These are phyloP conservation scores for Phytophthora foliorum DNA, from an alignment of 352 stramenopile species.

Conservation along the genomic window DNA sequence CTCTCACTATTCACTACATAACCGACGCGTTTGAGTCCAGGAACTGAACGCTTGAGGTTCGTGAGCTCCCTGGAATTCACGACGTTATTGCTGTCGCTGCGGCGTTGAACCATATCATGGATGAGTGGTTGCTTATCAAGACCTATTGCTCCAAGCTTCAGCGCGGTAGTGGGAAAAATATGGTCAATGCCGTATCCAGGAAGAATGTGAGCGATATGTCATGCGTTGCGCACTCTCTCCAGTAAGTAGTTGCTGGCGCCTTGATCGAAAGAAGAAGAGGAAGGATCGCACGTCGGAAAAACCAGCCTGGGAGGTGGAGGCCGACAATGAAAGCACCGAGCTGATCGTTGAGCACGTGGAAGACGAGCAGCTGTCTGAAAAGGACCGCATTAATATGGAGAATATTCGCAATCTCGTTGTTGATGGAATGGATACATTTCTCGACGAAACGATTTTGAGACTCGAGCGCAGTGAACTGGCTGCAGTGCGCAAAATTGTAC, in stretches of 20 bases:
- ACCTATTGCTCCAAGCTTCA: constrained; percentile 3
- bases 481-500: constrained; percentile 12
- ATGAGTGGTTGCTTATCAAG: not conserved
- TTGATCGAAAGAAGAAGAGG: constrained; percentile 16
- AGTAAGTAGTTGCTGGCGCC: constrained; percentile 18
- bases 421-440: constrained; percentile 15
- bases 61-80: constrained; percentile 16
- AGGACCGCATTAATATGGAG: constrained; percentile 10
- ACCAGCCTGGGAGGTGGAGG: not conserved
- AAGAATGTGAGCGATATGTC: constrained; percentile 1
- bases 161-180: constrained; percentile 12
- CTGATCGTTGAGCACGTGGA: not conserved
- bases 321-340: not conserved
- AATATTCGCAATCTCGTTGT: constrained; percentile 8
- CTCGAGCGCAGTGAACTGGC: constrained; percentile 5
- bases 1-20: constrained; percentile 4
- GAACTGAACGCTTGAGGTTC: constrained; percentile 8
- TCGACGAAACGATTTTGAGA: not conserved
- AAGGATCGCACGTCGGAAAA: not conserved
- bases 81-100: constrained; percentile 2
- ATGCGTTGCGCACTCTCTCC: constrained; percentile 19
- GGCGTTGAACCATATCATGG: constrained; percentile 7
- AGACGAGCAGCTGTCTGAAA: constrained; percentile 13
- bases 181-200: constrained; percentile 1
- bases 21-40: constrained; percentile 1